Percentiles rank a stretch among this genome's conserved stretches.
Evolutionary conservation across 192 early-diverging fungal genomes (phyloP).

Genomic region (Umbelopsis isabellina): DNA sequence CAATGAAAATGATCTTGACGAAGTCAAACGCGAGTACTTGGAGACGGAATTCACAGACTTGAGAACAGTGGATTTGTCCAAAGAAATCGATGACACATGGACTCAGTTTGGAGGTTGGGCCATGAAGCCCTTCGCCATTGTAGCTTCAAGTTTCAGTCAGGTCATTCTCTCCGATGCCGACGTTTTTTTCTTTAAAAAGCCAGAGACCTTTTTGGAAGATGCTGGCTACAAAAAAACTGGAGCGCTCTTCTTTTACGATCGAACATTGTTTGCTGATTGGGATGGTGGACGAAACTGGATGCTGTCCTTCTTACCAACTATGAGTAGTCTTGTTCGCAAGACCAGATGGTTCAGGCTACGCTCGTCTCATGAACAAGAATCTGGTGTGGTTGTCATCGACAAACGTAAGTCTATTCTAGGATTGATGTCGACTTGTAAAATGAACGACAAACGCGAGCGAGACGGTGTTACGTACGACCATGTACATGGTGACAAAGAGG

Average conservation of each 20-base stretch:
- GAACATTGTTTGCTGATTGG: conserved; percentile 52
- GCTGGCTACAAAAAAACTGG: conserved; percentile 47
- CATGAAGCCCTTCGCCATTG: conserved; percentile 67
- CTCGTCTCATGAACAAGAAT: conserved; percentile 57
- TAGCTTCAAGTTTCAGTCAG: conserved; percentile 61
- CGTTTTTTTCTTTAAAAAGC: conserved; percentile 65
- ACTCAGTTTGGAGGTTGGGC: conserved; percentile 59
- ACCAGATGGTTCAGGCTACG: conserved; percentile 33
- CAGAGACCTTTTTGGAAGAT: conserved; percentile 51
- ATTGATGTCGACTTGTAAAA: conserved; percentile 52
- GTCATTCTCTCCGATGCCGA: conserved; percentile 70
- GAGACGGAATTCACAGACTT: conserved; percentile 36
- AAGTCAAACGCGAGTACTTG: conserved; percentile 37
- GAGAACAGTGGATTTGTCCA: conserved; percentile 38
- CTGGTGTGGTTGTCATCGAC: conserved; percentile 61
- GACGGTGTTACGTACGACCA: conserved; percentile 45
- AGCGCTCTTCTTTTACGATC: conserved; percentile 63
- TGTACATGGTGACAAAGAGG: conserved; percentile 67
- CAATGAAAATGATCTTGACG: conserved; percentile 44
- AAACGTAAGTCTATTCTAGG: conserved; percentile 51
- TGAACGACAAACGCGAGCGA: conserved; percentile 55
- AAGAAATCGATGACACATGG: conserved; percentile 42
- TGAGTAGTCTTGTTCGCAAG: conserved; percentile 32
- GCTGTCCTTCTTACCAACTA: conserved; percentile 29
- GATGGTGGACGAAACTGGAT: conserved; percentile 42